Percentiles rank a stretch among this genome's conserved stretches.
Conservation (phyloP, 2,329 filamentous ascomycete genomes). For the Ophiostoma pallidulum region DNA sequence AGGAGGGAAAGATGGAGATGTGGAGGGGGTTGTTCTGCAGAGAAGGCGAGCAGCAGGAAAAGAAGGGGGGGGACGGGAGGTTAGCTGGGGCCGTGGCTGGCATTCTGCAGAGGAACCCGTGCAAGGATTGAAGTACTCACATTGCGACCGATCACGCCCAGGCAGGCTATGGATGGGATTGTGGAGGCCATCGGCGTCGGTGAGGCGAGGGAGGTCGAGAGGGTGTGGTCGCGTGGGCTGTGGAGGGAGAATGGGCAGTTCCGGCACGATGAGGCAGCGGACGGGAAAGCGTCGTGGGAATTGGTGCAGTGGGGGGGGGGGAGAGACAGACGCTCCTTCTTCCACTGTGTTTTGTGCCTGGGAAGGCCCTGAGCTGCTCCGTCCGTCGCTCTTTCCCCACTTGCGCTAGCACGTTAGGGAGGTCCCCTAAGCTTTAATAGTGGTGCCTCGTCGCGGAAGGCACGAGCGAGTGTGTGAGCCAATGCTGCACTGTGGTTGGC, state of each 20-base stretch:
- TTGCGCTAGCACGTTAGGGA: background rate
- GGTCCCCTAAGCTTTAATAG: no score
- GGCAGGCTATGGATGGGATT: constrained; percentile 77
- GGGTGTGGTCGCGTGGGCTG: background rate
- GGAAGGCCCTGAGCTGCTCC: background rate
- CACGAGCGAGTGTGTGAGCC: constrained; percentile 6
- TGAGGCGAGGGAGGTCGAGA: background rate
- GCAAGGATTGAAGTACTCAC: constrained; percentile 47
- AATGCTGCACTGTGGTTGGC: constrained; percentile 12
- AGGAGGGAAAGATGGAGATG: constrained; percentile 77
- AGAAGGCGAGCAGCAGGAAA: no score
- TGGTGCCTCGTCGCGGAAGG: no score
- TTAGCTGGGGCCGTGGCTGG: background rate
- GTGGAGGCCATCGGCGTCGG: constrained; percentile 42
- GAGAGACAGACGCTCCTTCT: background rate
- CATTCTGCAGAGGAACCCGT: no score
- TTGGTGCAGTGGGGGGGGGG: no score
- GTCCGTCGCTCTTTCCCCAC: constrained; percentile 2
- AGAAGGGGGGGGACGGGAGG: background rate
- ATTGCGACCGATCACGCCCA: constrained; percentile 89
- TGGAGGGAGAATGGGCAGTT: background rate
- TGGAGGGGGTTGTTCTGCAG: constrained; percentile 97
- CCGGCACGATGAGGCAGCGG: background rate
- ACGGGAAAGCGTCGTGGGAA: no score
- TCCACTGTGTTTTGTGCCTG: no score